Percentiles rank a stretch among this genome's conserved stretches.
Evolutionary conservation across 768 basidiomycete genomes (phyloP).

Genomic region (Lactarius deliciosus): DNA sequence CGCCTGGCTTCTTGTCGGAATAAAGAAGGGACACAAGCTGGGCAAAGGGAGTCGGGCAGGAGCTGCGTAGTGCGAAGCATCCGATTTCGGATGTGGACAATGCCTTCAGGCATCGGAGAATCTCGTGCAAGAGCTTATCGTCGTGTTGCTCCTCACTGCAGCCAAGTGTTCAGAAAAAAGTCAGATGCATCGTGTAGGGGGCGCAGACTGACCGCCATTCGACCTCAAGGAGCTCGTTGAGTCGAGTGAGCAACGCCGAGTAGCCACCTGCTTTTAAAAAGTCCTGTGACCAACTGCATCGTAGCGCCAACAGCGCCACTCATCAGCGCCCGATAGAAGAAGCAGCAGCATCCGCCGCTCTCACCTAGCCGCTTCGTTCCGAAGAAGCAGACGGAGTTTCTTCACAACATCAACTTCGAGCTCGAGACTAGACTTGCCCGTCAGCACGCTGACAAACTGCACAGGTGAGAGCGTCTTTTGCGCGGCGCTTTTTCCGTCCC

Average conservation of each 20-base stretch:
- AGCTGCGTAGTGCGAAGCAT: slow-evolving; percentile 85
- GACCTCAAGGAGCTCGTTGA: slow-evolving; percentile 90
- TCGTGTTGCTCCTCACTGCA: slow-evolving; percentile 95
- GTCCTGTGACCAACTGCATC: slow-evolving; percentile 79
- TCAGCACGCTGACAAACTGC: slow-evolving; percentile 65
- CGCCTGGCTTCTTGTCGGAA: slow-evolving; percentile 98
- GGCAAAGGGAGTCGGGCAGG: slow-evolving; percentile 83
- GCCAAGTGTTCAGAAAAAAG: not conserved
- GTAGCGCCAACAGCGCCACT: not conserved
- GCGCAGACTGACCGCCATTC: slow-evolving; percentile 81
- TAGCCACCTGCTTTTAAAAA: slow-evolving; percentile 88
- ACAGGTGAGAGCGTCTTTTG: slow-evolving; percentile 60
- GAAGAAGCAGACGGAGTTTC: slow-evolving; percentile 78
- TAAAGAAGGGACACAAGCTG: slow-evolving; percentile 84
- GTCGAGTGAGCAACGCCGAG: slow-evolving; percentile 70
- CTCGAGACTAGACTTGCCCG: slow-evolving; percentile 64
- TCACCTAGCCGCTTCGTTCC: slow-evolving; percentile 90
- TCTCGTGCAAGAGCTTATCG: slow-evolving; percentile 88
- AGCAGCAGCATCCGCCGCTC: slow-evolving; percentile 24
- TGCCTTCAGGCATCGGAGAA: slow-evolving; percentile 92
- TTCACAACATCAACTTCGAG: slow-evolving; percentile 87
- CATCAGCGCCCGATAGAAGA: slow-evolving; percentile 7
- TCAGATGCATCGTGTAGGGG: not conserved
- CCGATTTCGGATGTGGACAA: slow-evolving; percentile 88
- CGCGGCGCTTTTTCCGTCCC: slow-evolving; percentile 51